phyloP scores from a whole-genome alignment of 2,329 filamentous ascomycete genomes.

The Thelonectria rubi region DNA sequence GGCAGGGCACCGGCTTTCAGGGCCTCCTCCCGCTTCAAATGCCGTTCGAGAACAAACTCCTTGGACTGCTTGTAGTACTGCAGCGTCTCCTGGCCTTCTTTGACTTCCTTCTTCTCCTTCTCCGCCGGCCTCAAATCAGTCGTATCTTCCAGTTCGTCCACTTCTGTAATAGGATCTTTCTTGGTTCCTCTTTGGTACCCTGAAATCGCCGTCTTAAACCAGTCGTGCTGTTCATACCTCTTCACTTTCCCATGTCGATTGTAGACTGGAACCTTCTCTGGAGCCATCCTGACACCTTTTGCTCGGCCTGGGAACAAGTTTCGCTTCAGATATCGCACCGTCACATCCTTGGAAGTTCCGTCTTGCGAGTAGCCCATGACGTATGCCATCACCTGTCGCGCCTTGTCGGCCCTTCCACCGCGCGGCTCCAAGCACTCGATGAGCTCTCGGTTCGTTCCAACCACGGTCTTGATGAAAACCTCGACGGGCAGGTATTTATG shows the following conservation, averaged over 20 bases:
- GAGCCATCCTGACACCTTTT: constrained; percentile 80
- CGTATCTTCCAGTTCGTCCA: constrained; percentile 81
- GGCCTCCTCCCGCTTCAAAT: constrained; percentile 92
- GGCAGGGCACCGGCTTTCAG: constrained; percentile 73
- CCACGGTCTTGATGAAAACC: constrained; percentile 71
- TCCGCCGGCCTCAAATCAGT: constrained; percentile 79
- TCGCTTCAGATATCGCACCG: constrained; percentile 85
- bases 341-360: constrained; percentile 93
- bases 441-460: constrained; percentile 77
- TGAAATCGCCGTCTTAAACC: constrained; percentile 84
- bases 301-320: constrained; percentile 87
- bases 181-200: constrained; percentile 68
- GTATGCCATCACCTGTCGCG: constrained; percentile 91
- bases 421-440: constrained; percentile 82
- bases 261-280: constrained; percentile 83
- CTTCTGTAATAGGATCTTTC: constrained; percentile 67
- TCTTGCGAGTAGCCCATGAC: constrained; percentile 84
- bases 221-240: constrained; percentile 81
- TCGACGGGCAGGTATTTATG: constrained; percentile 84
- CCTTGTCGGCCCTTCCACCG: constrained; percentile 82
- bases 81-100: constrained; percentile 81
- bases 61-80: constrained; percentile 88
- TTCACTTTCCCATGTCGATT: constrained; percentile 80
- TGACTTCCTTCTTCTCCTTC: constrained; percentile 75
- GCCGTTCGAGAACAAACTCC: constrained; percentile 85